Evolutionary conservation across 257 asterid species (phyloP), one percentile per base, ranked within the genome.

Genomic region (Lycium ferocissimum): DNA sequence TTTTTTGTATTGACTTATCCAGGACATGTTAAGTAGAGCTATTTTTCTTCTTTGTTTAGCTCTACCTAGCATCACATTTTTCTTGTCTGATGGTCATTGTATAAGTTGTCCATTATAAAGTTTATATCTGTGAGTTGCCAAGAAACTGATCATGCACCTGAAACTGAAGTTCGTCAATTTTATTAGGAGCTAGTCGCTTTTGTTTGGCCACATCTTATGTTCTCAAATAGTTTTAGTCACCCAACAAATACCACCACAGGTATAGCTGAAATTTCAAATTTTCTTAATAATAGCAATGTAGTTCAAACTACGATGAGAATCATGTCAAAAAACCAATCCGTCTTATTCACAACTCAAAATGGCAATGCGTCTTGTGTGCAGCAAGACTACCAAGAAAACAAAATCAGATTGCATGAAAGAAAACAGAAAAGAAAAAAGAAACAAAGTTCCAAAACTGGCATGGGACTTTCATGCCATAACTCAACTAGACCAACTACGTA

Each of bases 291-390:
- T 35, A 5, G 47, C 7, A 70, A 70, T 11, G 13, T 53, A 37
- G 76, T 70, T 70, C 8, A 14, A 70, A 40, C 54, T 14, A 38
- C 7, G 7, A 70, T 15, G 7, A 37, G 1, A 70, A 70, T 67
- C 54, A 70, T 40, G 14, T 67, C 26, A 70, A 70, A 38, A 43
- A 70, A 70, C 5, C 54, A 38, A 38, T 38, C 53, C 14, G 79
- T 70, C 33, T 70, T 70, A 70, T 70, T 72, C 54, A 70, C 51
- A 38, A 40, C 54, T 70, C 80, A 70, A 69, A 70, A 38, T 33
- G 79, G 14, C 37, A 72, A 40, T 18, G 17, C 5, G 9, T 72
- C 53, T 70, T 38, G 78, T 70, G 78, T 70, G 26, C 47, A 66
- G 35, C 78, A 70, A 70, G 33, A 70, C 12, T 1, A 38, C 26